Base-by-base conservation (phyloP, 306 rosid species). In the Prunus mongolica region DNA sequence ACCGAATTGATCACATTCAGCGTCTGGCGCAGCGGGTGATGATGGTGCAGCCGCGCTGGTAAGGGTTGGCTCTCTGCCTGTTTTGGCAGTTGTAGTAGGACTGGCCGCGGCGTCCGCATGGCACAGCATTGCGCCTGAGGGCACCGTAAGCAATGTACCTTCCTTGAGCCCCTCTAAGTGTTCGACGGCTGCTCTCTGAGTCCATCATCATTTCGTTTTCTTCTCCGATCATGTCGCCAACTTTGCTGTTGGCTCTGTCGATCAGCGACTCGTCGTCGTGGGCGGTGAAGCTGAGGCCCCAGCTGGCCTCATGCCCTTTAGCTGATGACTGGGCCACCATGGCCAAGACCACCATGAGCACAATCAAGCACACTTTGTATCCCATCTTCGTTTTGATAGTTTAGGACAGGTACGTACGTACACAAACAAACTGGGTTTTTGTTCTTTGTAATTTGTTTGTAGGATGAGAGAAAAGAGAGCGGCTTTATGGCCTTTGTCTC, bases 81-180 rank as follows among this genome's bases (percentile, higher is more conserved):
- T 32, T 32, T 24, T 73, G 69, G 61, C 92, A 87, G 65, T 78
- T 77, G 60, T 90, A 90, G 72, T 90, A 90, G 18, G 95, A 90
- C 5, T 10, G 15, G 32, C 92, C 95, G 0, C 87, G 89, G 11
- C 7, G 46, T 3, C 82, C 85, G 72, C 91, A 90, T 2, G 92
- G 92, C 7, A 79, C 49, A 0, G 38, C 13, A 66, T 88, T 70
- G 1, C 69, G 19, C 50, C 2, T 74, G 5, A 90, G 74, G 12
- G 90, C 86, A 2, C 60, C 65, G 41, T 88, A 88, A 45, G 86
- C 38, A 1, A 88, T 81, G 80, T 28, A 86, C 54, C 9, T 34
- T 34, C 46, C 69, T 1, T 11, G 2, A 2, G 71, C 19, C 0
- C 75, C 62, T 0, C 12, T 34, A 0, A 86, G 75, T 0, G 46